Conservation (phyloP, 441 rosid species). For the Bruguiera hainesii region DNA sequence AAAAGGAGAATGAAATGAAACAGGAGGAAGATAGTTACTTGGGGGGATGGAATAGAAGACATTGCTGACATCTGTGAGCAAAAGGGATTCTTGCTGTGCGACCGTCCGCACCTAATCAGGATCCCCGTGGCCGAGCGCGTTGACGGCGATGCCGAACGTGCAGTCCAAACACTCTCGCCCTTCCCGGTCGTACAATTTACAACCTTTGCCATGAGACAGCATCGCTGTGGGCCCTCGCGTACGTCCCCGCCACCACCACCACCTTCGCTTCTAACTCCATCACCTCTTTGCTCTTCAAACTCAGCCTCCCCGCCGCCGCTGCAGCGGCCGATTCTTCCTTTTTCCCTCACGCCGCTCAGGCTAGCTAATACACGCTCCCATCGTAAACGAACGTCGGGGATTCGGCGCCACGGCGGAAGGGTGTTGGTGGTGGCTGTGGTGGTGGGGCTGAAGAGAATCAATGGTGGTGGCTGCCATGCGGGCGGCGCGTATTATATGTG, state of each 20-base stretch:
- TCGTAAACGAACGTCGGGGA: too few species aligned
- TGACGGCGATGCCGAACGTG: slow-evolving; percentile 76
- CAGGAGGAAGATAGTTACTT: slow-evolving; percentile 30
- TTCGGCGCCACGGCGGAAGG: too few species aligned
- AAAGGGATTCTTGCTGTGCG: slow-evolving; percentile 31
- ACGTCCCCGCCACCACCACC: slow-evolving; percentile 63
- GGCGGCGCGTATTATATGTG: too few species aligned
- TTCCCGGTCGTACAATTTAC: slow-evolving; percentile 66
- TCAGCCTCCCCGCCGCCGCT: slow-evolving; percentile 8
- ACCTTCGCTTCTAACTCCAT: slow-evolving; percentile 20
- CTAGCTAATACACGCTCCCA: too few species aligned
- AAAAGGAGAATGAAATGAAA: slow-evolving; percentile 4
- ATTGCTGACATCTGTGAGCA: slow-evolving; percentile 48
- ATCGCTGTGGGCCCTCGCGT: slow-evolving; percentile 66
- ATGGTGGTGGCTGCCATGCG: too few species aligned
- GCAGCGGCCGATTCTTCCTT: not conserved
- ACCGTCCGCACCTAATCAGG: slow-evolving; percentile 44
- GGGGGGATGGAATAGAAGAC: slow-evolving; percentile 18
- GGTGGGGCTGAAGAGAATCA: too few species aligned
- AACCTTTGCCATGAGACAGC: slow-evolving; percentile 62
- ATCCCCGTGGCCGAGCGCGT: slow-evolving; percentile 64
- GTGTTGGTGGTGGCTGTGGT: too few species aligned
- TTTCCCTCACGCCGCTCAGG: too few species aligned
- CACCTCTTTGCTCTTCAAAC: slow-evolving; percentile 28
- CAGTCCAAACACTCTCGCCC: slow-evolving; percentile 74